Percentiles rank a stretch among this genome's conserved stretches.
phyloP scores from a whole-genome alignment of 2,329 filamentous ascomycete genomes.

The Emmonsia crescens region DNA sequence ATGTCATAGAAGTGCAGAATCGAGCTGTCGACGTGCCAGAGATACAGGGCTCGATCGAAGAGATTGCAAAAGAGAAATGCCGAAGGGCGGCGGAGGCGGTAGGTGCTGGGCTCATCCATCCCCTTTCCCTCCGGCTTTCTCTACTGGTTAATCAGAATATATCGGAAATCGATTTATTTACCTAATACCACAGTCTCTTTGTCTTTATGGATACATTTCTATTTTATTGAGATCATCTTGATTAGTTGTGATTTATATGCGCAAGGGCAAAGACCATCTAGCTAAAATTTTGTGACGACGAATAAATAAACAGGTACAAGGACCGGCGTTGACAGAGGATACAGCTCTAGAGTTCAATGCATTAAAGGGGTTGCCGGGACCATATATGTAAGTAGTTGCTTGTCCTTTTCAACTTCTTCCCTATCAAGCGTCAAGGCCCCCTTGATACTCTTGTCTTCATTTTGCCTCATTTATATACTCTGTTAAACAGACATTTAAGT shows the following conservation, averaged over 20 bases:
- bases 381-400: constrained; percentile 66
- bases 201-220: neutral
- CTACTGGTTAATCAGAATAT: neutral
- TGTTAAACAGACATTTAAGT: constrained; percentile 5
- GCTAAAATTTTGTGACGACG: neutral
- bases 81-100: constrained; percentile 68
- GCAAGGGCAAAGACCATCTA: neutral
- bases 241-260: neutral
- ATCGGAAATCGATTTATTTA: neutral
- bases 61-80: constrained; percentile 83
- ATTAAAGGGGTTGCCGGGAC: constrained; percentile 79
- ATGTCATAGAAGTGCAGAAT: constrained; percentile 59
- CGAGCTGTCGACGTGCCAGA: constrained; percentile 72
- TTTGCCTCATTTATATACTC: neutral
- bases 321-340: constrained; percentile 90
- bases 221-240: neutral
- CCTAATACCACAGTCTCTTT: neutral
- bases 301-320: constrained; percentile 49
- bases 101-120: too few relatives aligned
- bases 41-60: constrained; percentile 84
- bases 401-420: neutral
- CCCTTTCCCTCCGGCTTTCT: neutral
- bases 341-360: constrained; percentile 90
- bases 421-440: neutral
- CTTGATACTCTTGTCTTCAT: neutral